These are phyloP conservation scores for Selaginella moellendorffii DNA, from an alignment of 75 land plant species.

Conservation along the genomic window DNA sequence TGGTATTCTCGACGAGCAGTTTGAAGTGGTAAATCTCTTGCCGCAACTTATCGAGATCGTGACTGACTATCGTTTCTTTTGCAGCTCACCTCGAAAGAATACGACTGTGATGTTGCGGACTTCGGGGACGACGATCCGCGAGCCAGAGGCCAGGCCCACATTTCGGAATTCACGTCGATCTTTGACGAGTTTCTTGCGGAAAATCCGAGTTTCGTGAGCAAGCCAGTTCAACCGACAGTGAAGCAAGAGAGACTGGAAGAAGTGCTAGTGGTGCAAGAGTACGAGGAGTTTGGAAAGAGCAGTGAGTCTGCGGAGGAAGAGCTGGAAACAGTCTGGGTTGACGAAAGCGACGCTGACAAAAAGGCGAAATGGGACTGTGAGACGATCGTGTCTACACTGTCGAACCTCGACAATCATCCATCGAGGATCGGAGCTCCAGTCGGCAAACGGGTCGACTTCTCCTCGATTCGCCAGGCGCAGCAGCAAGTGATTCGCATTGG, in stretches of 20 bases:
- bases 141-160: slow-evolving; percentile 31
- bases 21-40: slow-evolving; percentile 49
- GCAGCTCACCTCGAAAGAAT: slow-evolving; percentile 54
- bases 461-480: slow-evolving; percentile 20
- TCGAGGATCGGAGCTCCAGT: slow-evolving; percentile 58
- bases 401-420: slow-evolving; percentile 91
- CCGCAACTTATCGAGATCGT: too few species aligned
- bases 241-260: not conserved
- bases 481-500: slow-evolving; percentile 43
- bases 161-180: slow-evolving; percentile 35
- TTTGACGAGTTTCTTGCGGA: slow-evolving; percentile 36
- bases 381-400: slow-evolving; percentile 71
- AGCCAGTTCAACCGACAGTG: not conserved
- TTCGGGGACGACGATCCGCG: slow-evolving; percentile 28
- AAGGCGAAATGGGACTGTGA: slow-evolving; percentile 84
- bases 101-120: slow-evolving; percentile 36
- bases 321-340: slow-evolving; percentile 26
- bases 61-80: slow-evolving; percentile 3
- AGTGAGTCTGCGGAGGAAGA: slow-evolving; percentile 28
- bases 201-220: slow-evolving; percentile 26
- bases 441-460: slow-evolving; percentile 17
- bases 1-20: slow-evolving; percentile 70
- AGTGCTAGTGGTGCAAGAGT: not conserved
- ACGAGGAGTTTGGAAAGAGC: not conserved
- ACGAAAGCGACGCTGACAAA: slow-evolving; percentile 63